Evolutionary conservation across 208 protist species (phyloP).

Genomic region (Angomonas ambiguus): DNA sequence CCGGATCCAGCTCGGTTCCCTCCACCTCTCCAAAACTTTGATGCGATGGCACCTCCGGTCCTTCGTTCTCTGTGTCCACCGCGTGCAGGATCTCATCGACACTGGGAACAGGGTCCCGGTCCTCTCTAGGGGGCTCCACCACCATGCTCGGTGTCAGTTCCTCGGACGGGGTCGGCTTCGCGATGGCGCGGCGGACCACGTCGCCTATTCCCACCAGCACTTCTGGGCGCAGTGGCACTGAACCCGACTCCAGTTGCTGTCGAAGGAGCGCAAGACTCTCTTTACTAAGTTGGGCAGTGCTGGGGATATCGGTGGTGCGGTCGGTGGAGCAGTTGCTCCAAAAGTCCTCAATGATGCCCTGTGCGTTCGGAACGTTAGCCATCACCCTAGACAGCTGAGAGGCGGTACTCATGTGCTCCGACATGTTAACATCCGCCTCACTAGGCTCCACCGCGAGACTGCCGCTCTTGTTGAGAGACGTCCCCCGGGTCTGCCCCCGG

Average conservation of each 20-base stretch:
- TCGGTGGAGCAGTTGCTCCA: conserved; percentile 50
- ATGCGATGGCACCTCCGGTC: not conserved
- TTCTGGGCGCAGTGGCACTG: conserved; percentile 49
- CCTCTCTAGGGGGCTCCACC: conserved; percentile 35
- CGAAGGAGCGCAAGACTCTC: conserved; percentile 48
- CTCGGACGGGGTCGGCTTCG: conserved; percentile 12
- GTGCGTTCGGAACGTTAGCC: conserved; percentile 11
- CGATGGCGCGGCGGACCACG: conserved; percentile 29
- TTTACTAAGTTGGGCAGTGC: conserved; percentile 31
- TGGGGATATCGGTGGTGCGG: not conserved
- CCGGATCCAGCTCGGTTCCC: conserved; percentile 4
- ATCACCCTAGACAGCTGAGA: conserved; percentile 19
- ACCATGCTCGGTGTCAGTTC: conserved; percentile 28
- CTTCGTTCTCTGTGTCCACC: not conserved
- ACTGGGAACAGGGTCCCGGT: conserved; percentile 11
- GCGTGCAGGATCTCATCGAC: not conserved
- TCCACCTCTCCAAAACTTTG: conserved; percentile 6
- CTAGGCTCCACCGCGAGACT: conserved; percentile 41
- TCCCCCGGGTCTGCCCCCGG: not conserved
- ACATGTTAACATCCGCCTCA: conserved; percentile 18
- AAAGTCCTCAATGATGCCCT: conserved; percentile 35
- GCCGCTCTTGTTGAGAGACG: not conserved
- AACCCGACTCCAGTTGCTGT: conserved; percentile 48
- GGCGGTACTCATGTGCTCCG: conserved; percentile 19
- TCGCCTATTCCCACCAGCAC: conserved; percentile 37